A percentile compares a stretch with the other conserved stretches of the same genome.
Conservation (phyloP, 345 rosid species). For the Brassica carinata region DNA sequence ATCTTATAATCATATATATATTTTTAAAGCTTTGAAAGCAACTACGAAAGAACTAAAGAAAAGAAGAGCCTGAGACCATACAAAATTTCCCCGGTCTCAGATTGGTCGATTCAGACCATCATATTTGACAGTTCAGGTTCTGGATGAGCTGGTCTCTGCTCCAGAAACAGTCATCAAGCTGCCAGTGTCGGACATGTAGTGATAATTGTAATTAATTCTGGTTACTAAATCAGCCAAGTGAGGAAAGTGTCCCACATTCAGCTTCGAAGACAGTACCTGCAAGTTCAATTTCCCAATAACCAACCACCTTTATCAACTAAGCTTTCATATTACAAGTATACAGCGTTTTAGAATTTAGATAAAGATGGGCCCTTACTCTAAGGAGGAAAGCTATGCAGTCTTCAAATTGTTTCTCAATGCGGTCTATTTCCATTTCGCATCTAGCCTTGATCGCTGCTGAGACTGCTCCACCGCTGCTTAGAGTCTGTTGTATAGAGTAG, state of each 20-base stretch:
- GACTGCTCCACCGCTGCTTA: constrained; percentile 73
- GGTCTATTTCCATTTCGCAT: constrained; percentile 82
- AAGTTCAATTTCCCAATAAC: constrained; percentile 4
- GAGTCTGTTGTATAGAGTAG: constrained; percentile 83
- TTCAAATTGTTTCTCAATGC: constrained; percentile 84
- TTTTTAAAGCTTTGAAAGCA: background rate
- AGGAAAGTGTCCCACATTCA: constrained; percentile 92
- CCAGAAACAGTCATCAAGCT: constrained; percentile 63
- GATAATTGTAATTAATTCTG: constrained; percentile 89
- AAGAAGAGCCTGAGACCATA: background rate
- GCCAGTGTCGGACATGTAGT: constrained; percentile 90
- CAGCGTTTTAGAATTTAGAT: background rate
- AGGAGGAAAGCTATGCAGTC: constrained; percentile 95
- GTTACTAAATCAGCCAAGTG: constrained; percentile 93
- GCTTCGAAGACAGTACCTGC: constrained; percentile 88
- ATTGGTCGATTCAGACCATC: constrained; percentile 13
- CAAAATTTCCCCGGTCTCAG: background rate
- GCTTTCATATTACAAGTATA: background rate
- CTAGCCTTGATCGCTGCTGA: constrained; percentile 79
- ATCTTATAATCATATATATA: constrained; percentile 6
- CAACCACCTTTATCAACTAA: background rate
- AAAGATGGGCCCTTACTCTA: constrained; percentile 53
- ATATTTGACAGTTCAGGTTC: constrained; percentile 19
- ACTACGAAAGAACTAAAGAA: constrained; percentile 1
- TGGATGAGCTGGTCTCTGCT: constrained; percentile 50